A percentile compares a stretch with the other conserved stretches of the same genome.
phyloP scores from a whole-genome alignment of 257 asterid species.

The Galeopsis tetrahit region DNA sequence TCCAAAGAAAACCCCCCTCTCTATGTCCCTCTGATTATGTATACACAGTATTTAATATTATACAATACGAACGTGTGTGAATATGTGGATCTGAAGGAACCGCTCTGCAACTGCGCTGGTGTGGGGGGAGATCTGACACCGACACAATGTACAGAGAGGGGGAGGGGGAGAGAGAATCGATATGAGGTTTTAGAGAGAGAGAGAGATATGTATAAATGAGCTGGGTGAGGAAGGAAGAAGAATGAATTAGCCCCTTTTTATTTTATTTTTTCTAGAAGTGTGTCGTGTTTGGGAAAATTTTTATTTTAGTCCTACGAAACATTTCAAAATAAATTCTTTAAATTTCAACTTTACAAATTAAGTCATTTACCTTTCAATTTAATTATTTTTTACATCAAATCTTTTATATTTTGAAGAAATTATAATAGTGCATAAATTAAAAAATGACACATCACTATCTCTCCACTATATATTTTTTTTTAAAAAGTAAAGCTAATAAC shows the following conservation, averaged over 20 bases:
- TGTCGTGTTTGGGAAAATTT: no score
- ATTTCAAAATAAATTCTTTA: no score
- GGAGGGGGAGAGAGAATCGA: conserved; percentile 26
- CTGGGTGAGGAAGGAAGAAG: neutral
- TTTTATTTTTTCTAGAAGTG: neutral
- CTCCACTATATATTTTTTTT: no score
- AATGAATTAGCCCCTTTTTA: neutral
- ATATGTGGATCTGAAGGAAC: conserved; percentile 55
- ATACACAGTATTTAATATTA: conserved; percentile 15
- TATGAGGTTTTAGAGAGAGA: conserved; percentile 35
- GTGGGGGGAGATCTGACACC: conserved; percentile 58
- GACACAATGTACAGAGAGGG: conserved; percentile 43
- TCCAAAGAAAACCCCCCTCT: conserved; percentile 13
- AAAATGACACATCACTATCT: no score
- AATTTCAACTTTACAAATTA: no score
- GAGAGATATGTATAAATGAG: conserved; percentile 12
- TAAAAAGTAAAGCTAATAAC: no score
- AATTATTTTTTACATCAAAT: no score
- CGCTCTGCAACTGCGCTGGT: conserved; percentile 40
- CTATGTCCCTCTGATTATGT: conserved; percentile 20
- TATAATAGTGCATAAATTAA: no score
- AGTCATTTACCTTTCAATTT: no score
- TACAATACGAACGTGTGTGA: conserved; percentile 12
- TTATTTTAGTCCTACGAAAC: no score
- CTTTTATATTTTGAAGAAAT: no score